Evolutionary conservation across 2,329 filamentous ascomycete genomes (phyloP).

Genomic region (Pochonia chlamydosporia): DNA sequence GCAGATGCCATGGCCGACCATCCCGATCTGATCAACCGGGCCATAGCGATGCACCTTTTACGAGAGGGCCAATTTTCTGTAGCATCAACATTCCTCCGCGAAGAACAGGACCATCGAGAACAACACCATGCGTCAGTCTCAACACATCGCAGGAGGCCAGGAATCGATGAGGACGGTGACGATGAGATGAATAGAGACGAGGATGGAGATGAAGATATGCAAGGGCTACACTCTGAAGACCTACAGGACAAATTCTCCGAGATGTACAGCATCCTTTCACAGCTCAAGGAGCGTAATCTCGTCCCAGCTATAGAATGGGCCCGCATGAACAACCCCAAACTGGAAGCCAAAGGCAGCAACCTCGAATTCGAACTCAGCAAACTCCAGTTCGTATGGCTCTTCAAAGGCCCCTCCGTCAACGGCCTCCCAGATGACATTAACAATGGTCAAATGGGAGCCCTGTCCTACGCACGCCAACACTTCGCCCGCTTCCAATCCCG

Average conservation of each 20-base stretch:
- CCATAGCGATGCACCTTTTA: conserved; percentile 93
- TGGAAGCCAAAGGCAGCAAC: conserved; percentile 82
- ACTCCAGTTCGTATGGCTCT: conserved; percentile 85
- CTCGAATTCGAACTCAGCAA: conserved; percentile 92
- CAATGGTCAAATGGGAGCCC: conserved; percentile 58
- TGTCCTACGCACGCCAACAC: conserved; percentile 68
- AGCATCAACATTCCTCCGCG: conserved; percentile 76
- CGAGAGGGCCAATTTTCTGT: conserved; percentile 91
- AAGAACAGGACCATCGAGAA: conserved; percentile 45
- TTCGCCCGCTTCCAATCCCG: conserved; percentile 70
- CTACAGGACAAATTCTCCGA: conserved; percentile 77
- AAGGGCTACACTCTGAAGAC: conserved; percentile 31
- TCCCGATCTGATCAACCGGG: conserved; percentile 76
- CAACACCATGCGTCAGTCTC: conserved; percentile 11
- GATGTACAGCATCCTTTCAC: conserved; percentile 85
- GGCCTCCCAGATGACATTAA: conserved; percentile 47
- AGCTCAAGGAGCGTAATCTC: conserved; percentile 70
- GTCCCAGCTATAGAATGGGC: conserved; percentile 86
- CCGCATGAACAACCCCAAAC: conserved; percentile 56
- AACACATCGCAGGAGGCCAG: conserved; percentile 10
- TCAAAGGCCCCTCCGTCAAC: conserved; percentile 55
- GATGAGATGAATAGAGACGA: conserved; percentile 24
- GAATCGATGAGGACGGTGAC: conserved; percentile 25
- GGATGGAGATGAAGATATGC: conserved; percentile 20
- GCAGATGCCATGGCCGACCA: conserved; percentile 75